phyloP scores from a whole-genome alignment of 352 stramenopile genomes.

The Pythium periplocum region DNA sequence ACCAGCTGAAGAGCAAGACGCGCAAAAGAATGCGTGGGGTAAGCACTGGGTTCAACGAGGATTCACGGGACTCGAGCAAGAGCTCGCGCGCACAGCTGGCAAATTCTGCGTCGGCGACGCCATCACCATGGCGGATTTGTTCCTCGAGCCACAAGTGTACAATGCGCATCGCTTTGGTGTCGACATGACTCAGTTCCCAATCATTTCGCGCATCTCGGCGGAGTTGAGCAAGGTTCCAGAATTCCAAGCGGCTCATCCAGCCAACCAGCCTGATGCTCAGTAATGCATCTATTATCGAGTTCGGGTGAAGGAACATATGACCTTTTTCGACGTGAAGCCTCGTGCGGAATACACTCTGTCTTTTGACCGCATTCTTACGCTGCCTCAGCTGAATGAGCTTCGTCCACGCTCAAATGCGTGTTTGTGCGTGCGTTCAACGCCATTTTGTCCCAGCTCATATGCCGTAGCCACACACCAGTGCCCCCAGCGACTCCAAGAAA shows the following conservation, averaged over 20 bases:
- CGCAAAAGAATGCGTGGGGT: conserved; percentile 33
- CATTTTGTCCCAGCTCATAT: conserved; percentile 24
- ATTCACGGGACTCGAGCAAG: conserved; percentile 65
- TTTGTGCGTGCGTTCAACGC: conserved; percentile 23
- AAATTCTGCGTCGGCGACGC: conserved; percentile 61
- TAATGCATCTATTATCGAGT: no score
- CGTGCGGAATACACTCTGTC: no score
- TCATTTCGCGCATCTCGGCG: conserved; percentile 21
- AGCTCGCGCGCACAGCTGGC: conserved; percentile 36
- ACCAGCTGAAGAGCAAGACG: conserved; percentile 28
- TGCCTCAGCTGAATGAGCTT: not conserved
- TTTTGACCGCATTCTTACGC: no score
- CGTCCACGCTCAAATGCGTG: conserved; percentile 31
- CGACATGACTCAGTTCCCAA: conserved; percentile 79
- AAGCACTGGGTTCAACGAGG: conserved; percentile 72
- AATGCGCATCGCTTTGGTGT: conserved; percentile 84
- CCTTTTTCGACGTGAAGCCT: no score
- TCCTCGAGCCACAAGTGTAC: conserved; percentile 87
- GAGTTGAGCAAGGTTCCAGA: no score
- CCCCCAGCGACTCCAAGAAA: conserved; percentile 21
- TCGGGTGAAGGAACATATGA: no score
- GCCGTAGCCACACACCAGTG: conserved; percentile 14
- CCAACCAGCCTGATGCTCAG: no score
- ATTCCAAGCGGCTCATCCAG: no score
- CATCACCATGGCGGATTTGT: conserved; percentile 83